phyloP scores from a whole-genome alignment of 2,329 filamentous ascomycete species.

The Blumeria hordei region DNA sequence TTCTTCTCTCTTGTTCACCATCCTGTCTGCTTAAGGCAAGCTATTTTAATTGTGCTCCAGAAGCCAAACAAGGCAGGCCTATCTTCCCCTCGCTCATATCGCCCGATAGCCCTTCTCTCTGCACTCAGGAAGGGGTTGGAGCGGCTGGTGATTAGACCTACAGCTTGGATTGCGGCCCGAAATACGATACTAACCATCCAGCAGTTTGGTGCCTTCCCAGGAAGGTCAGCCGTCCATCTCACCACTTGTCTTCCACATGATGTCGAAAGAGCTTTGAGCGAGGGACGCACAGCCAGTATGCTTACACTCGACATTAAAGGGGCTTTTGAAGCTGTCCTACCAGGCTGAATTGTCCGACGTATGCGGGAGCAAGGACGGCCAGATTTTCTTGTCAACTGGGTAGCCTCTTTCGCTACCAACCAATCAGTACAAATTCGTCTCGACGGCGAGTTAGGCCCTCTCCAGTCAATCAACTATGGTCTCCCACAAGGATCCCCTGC shows the following conservation, averaged over 20 bases:
- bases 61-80: not conserved
- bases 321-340: not conserved
- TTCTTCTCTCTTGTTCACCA: slow-evolving; percentile 30
- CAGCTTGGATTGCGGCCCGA: not conserved
- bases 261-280: not conserved
- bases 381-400: not conserved
- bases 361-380: not conserved
- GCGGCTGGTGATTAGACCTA: not conserved
- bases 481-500: not conserved
- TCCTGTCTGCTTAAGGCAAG: not conserved
- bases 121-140: not conserved
- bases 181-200: not conserved
- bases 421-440: not conserved
- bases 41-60: not conserved
- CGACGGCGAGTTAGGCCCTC: not conserved
- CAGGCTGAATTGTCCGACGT: not conserved
- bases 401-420: not conserved
- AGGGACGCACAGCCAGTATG: not conserved
- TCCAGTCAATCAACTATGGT: not conserved
- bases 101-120: not conserved
- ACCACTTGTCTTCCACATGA: not conserved
- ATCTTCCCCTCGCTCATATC: not conserved
- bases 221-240: not conserved
- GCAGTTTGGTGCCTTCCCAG: not conserved
- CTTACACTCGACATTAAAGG: not conserved